Base-by-base conservation (phyloP, 441 rosid genomes). In the Eutrema salsugineum region DNA sequence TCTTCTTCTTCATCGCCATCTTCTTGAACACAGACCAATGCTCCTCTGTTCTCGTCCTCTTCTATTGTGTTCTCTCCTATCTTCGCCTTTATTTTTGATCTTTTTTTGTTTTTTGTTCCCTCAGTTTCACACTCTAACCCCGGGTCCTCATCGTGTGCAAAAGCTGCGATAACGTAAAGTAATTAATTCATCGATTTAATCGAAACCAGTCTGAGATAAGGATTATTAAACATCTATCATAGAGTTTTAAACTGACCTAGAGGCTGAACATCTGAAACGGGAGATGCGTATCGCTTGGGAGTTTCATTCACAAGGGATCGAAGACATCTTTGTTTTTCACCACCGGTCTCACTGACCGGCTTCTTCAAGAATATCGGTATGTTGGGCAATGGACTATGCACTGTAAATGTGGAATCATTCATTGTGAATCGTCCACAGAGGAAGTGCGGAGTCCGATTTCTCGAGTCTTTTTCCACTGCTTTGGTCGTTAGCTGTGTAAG, bases 381-480 rank as follows among this genome's bases (percentile, higher is more conserved):
- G 66, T 78, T 46, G 15, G 82, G 78, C 36, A 79, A 39, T 47
- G 90, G 85, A 55, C 79, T 82, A 60, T 80, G 80, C 35, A 89
- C 77, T 47, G 56, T 66, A 70, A 91, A 70, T 27, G 82, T 78
- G 5, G 88, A 82, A 70, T 74, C 82, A 16, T 80, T 90, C 83
- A 82, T 84, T 2, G 83, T 80, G 68, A 91, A 43, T 47, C 84
- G 82, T 17, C 93, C 88, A 33, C 96, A 87, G 22, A 75, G 79
- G 66, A 87, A 91, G 70, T 93, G 97, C 6, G 89, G 87, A 53
- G 88, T 70, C 20, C 92, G 85, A 73, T 95, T 17, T 78, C 91
- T 83, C n/a, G 87, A 50, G 77, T 84, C 84, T 80, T 90, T 92
- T 68, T 87, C 95, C 73, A 87, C 93, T 44, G 87, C 86, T 80